Base-by-base conservation (phyloP, 2,329 filamentous ascomycete species). In the Ceratocystis cacaofunesta region DNA sequence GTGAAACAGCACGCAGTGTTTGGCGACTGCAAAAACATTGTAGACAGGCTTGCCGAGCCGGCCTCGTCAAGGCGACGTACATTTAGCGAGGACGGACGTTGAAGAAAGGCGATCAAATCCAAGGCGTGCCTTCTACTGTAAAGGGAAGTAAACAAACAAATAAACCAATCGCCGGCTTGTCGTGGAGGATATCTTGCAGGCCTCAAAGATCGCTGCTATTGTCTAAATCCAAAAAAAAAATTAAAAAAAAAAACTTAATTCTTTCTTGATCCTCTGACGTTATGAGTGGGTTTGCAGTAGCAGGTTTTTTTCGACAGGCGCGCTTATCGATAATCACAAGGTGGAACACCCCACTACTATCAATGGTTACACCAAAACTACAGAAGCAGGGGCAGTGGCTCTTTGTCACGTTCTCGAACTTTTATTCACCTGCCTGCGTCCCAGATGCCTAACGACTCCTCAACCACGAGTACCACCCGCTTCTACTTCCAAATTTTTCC, bases 241-340 rank as follows among this genome's bases (percentile, higher is more conserved):
- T n/a, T n/a, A 19, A 48, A 48, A n/a, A 19, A 48, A 48, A 22
- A 48, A 48, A 48, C 2, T 19, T 19, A 10, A n/a, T 22, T n/a
- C n/a, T 61, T 65, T 65, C 52, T 44, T 50, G 57, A 55, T 46
- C 28, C 30, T 64, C 30, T 64, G 52, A 52, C 25, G 65, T 64
- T 41, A 19, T 58, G 25, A 60, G 62, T 66, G 62, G 65, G 65
- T 61, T 60, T 12, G 10, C 30, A 44, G 46, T 32, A 55, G 60
- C 7, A 50, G 32, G 36, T 22, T 61, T 64, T 25, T 66, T 63
- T 57, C 25, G 36, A 2, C 36, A 66, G 46, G 57, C 58, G 57
- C 43, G 32, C 28, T 64, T 66, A 75, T 68, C 72, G 74, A 43
- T 70, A 66, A 50, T 48, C 17, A n/a, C 46, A 48, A 17, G n/a